These are phyloP conservation scores for Poa annua DNA, from an alignment of 176 grass and related monocot genomes.

Conservation along the genomic window DNA sequence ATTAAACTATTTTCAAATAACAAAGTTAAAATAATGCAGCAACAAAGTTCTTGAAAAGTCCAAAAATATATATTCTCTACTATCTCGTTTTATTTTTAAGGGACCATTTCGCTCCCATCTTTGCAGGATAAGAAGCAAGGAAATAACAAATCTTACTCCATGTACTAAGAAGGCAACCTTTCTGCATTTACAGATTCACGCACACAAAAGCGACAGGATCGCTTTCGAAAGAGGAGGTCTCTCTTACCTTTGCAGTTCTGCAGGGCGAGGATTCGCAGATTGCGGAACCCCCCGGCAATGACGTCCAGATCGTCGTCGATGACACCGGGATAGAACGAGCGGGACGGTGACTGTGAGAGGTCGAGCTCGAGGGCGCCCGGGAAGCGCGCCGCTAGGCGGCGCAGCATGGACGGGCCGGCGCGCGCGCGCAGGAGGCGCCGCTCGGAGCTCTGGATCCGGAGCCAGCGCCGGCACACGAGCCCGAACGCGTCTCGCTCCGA, in stretches of 20 bases:
- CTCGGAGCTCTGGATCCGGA: slow-evolving; percentile 78
- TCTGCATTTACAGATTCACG: not conserved
- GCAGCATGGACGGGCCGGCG: slow-evolving; percentile 75
- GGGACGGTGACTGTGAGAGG: slow-evolving; percentile 58
- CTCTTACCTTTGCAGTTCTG: slow-evolving; percentile 71
- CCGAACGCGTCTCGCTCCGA: slow-evolving; percentile 74
- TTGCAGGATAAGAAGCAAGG: not conserved
- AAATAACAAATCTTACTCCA: not conserved
- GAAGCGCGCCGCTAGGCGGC: slow-evolving; percentile 67
- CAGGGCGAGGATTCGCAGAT: slow-evolving; percentile 56
- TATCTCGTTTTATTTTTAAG: not conserved
- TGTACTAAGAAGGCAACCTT: not conserved
- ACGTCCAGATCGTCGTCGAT: slow-evolving; percentile 62
- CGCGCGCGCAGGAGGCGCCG: slow-evolving; percentile 64
- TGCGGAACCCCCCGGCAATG: slow-evolving; percentile 44
- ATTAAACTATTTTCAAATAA: not conserved
- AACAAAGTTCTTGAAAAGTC: not conserved
- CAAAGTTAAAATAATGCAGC: not conserved
- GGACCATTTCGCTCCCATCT: not conserved
- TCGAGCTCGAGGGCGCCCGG: slow-evolving; percentile 53
- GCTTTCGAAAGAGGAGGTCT: slow-evolving; percentile 7
- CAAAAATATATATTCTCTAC: not conserved
- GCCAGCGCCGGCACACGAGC: slow-evolving; percentile 88
- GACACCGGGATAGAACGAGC: slow-evolving; percentile 80
- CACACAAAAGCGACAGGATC: not conserved